Base-by-base conservation (phyloP, 2,329 filamentous ascomycete genomes). In the Biscogniauxia sp. region DNA sequence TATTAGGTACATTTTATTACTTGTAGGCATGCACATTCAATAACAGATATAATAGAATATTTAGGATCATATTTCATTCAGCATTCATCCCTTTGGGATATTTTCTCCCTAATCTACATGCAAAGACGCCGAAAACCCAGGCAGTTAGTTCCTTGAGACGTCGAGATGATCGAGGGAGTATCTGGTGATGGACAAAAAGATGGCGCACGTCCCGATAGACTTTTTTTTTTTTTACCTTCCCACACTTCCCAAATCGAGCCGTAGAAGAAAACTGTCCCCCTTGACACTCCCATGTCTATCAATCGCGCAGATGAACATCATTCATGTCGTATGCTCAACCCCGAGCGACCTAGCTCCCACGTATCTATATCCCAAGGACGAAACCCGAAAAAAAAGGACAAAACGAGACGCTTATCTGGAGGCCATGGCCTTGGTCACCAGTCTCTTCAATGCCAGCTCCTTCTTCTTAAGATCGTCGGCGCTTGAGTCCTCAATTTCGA, bases 381-480 rank as follows among this genome's bases (percentile, higher is more conserved):
- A 64, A 67, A 66, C 64, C 66, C 62, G 63, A 57, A 66, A 62
- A 69, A 65, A 53, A 64, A 62, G 69, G 64, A 64, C 23, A 58
- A 58, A 54, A 26, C 19, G 26, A 55, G 57, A 52, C 58, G 66
- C 66, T 88, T 93, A 96, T 80, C 92, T 89, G 75, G 92, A 93
- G 68, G 92, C 88, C 92, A 96, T 96, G 73, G 91, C 93, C 90
- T 98, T 99, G 81, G 95, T 99, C 73, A 99, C 93, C 71, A 96
- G 87, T 75, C 95, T 87, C 92, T 98, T 99, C 68, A 99, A 87
- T 64, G 93, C 93, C 69, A 99, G 85, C 86, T 99, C 95, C 89
- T 97, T 96, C 92, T 98, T 98, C 92, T 96, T 98, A 72, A 99
- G 85, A 77, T 99, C 95, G 72, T 99, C 96, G 64, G 93, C 91